Evolutionary conservation across 148 eudicot genomes (phyloP), one percentile per base, ranked within the genome.

Genomic region (Nepenthes gracilis): DNA sequence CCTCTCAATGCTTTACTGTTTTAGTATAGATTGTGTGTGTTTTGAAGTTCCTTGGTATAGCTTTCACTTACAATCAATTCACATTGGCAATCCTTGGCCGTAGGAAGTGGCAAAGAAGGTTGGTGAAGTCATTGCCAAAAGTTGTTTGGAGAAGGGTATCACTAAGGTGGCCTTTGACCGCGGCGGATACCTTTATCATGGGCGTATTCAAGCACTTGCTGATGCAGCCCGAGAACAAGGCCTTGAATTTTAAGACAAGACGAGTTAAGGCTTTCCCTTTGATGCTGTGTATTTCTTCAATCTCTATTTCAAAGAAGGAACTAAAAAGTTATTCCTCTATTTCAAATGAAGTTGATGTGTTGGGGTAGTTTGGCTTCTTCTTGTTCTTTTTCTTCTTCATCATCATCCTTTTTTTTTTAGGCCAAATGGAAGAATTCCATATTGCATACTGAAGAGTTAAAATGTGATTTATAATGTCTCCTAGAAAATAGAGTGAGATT

Each of bases 161-260:
- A 81, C 76, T 1, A 79, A 81, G 69, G 94, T 86, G 62, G 88
- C 88, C 47, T 83, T 86, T 72, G 89, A 86, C 71, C 64, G 94
- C 66, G 94, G 94, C 38, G 94, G 94, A 49, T 81, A 83, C 68
- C 88, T 80, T 55, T 86, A 86, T 70, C 94, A 86, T 72, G 94
- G 94, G 15, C 84, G 94, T 48, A 66, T 86, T 64, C 71, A 79
- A 76, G 94, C 94, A 51, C 82, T 86, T 50, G 94, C 89, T 57
- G 78, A 86, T 67, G 86, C 94, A 50, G 86, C 94, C 35, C 67
- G 94, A 36, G 94, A 86, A 67, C 77, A 83, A 38, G 94, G 94
- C 64, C 83, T 86, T 52, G 73, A 74, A 50, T 86, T 86, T 64
- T 86, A 68, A 68, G 56, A 68, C 37, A 49, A 54, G 36, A 55